Evolutionary conservation across 371 early-diverging fungal genomes (phyloP).

Genomic region (Lichtheimia ornata): DNA sequence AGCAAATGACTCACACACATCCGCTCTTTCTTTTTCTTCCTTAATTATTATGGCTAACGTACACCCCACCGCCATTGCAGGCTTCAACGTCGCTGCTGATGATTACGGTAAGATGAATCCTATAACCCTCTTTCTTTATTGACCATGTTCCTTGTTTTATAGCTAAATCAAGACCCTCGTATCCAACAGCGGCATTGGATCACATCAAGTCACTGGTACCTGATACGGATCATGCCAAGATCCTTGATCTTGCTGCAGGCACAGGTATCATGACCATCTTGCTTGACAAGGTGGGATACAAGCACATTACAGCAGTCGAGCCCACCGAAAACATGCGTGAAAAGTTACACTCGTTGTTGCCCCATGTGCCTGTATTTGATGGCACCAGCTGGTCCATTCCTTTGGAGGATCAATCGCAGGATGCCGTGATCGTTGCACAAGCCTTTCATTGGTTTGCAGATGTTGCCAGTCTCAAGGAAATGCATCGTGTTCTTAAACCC

Average conservation of each 20-base stretch:
- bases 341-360: conserved; percentile 24
- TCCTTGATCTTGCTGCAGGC: conserved; percentile 48
- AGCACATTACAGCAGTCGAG: conserved; percentile 44
- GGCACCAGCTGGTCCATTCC: conserved; percentile 54
- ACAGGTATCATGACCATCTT: conserved; percentile 48
- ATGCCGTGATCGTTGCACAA: conserved; percentile 51
- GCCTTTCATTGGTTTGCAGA: conserved; percentile 65
- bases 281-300: conserved; percentile 22
- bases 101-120: conserved; percentile 28
- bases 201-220: conserved; percentile 17
- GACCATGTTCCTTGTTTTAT: background rate
- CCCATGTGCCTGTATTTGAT: conserved; percentile 27
- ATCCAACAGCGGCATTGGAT: conserved; percentile 31
- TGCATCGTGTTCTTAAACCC: conserved; percentile 52
- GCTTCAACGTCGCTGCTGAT: conserved; percentile 31
- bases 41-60: background rate
- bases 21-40: conserved; percentile 1
- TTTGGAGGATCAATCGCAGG: conserved; percentile 35
- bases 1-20: background rate
- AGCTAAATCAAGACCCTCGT: conserved; percentile 41
- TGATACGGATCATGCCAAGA: conserved; percentile 2
- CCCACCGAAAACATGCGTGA: conserved; percentile 50
- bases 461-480: conserved; percentile 39
- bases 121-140: background rate
- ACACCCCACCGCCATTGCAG: conserved; percentile 31